Percentiles rank a stretch among this genome's conserved stretches.
phyloP scores from a whole-genome alignment of 2,329 filamentous ascomycete genomes.

The Aspergillus amoenus region DNA sequence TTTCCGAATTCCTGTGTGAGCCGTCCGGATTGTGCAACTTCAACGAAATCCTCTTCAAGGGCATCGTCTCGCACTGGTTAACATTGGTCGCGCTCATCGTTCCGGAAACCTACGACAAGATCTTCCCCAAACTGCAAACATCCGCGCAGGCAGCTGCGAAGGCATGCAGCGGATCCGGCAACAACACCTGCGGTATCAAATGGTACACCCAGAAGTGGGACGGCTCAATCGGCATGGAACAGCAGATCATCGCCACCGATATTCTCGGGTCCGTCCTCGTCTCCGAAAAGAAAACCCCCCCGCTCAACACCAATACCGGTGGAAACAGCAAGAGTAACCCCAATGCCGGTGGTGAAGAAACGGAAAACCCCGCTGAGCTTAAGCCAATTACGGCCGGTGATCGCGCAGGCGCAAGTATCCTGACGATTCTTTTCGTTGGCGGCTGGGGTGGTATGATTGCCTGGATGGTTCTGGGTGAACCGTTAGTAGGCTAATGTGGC shows the following conservation, averaged over 20 bases:
- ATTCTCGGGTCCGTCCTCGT: slow-evolving; percentile 63
- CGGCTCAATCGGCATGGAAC: slow-evolving; percentile 61
- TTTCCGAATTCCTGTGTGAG: slow-evolving; percentile 67
- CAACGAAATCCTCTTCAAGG: slow-evolving; percentile 74
- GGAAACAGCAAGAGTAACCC: slow-evolving; percentile 51
- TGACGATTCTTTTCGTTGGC: slow-evolving; percentile 34
- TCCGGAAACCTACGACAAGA: slow-evolving; percentile 55
- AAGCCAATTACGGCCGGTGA: slow-evolving; percentile 33
- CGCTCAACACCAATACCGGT: slow-evolving; percentile 47
- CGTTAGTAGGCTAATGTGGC: not conserved
- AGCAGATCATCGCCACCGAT: slow-evolving; percentile 68
- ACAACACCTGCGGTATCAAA: slow-evolving; percentile 64
- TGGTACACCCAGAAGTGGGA: slow-evolving; percentile 59
- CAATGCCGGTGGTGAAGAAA: slow-evolving; percentile 29
- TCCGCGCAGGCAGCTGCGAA: slow-evolving; percentile 61
- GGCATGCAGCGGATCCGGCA: slow-evolving; percentile 60
- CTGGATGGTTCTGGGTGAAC: slow-evolving; percentile 31
- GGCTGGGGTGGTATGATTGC: slow-evolving; percentile 29
- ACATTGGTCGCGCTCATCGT: slow-evolving; percentile 61
- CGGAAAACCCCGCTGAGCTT: not conserved
- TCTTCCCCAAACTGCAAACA: slow-evolving; percentile 58
- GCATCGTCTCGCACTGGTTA: slow-evolving; percentile 67
- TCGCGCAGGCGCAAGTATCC: slow-evolving; percentile 38
- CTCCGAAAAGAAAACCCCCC: slow-evolving; percentile 39
- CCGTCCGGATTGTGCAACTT: slow-evolving; percentile 59